Evolutionary conservation across 73 alveolate species (phyloP).

Genomic region (Blepharisma japonicum): DNA sequence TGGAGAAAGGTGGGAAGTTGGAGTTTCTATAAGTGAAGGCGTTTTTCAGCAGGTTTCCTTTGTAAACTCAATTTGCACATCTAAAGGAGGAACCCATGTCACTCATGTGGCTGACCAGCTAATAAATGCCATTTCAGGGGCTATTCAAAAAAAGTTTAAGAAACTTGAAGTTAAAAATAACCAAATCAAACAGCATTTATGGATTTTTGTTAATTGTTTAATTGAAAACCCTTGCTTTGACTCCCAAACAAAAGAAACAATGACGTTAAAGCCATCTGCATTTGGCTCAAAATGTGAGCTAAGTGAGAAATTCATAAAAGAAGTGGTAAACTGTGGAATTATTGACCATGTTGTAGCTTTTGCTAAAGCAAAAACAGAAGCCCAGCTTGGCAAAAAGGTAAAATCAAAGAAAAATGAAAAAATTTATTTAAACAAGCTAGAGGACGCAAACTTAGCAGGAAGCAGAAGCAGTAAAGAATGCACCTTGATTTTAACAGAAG

Average conservation of each 20-base stretch:
- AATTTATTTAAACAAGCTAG: conserved; percentile 95
- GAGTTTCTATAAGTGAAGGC: conserved; percentile 17
- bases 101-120: not conserved
- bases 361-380: conserved; percentile 91
- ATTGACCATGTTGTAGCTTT: conserved; percentile 90
- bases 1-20: conserved; percentile 9
- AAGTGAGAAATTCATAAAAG: conserved; percentile 87
- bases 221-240: conserved; percentile 99
- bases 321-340: conserved; percentile 76
- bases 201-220: conserved; percentile 94
- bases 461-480: conserved; percentile 72
- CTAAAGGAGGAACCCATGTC: conserved; percentile 98
- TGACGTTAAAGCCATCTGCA: conserved; percentile 87
- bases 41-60: conserved; percentile 68
- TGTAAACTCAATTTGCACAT: conserved; percentile 92
- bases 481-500: conserved; percentile 98
- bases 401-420: conserved; percentile 89
- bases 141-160: not conserved
- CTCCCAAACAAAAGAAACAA: conserved; percentile 98
- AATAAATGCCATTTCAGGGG: conserved; percentile 72
- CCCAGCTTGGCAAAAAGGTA: conserved; percentile 82
- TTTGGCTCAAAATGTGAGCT: conserved; percentile 94
- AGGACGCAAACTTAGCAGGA: conserved; percentile 98
- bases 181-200: conserved; percentile 87
- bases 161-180: conserved; percentile 67